These are phyloP conservation scores for Lepidium sativum DNA, from an alignment of 345 rosid genomes.

Conservation along the genomic window DNA sequence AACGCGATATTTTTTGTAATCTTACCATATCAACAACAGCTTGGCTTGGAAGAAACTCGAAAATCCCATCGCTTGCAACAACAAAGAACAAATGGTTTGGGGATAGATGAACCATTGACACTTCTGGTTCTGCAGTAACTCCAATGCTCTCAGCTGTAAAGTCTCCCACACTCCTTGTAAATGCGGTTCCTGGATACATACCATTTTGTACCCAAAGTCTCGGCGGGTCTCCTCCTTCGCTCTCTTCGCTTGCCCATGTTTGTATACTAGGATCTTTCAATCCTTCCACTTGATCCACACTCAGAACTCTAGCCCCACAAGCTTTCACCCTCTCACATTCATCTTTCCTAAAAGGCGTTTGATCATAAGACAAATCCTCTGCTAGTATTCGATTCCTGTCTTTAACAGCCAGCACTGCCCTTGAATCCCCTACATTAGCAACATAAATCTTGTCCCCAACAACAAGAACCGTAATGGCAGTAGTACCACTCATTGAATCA, in stretches of 20 bases:
- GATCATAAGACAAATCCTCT: conserved; percentile 82
- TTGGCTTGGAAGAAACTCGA: conserved; percentile 93
- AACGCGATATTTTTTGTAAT: background rate
- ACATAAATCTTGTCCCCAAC: conserved; percentile 72
- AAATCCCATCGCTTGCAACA: conserved; percentile 95
- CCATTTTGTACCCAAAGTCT: conserved; percentile 92
- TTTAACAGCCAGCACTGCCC: conserved; percentile 80
- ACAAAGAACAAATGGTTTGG: conserved; percentile 72
- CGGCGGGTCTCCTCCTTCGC: conserved; percentile 87
- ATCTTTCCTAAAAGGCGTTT: conserved; percentile 89
- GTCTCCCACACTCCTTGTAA: conserved; percentile 91
- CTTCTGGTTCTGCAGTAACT: conserved; percentile 79
- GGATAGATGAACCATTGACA: conserved; percentile 49
- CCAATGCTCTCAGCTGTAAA: conserved; percentile 79
- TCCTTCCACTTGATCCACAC: conserved; percentile 94
- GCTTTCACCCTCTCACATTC: conserved; percentile 86
- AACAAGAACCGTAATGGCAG: conserved; percentile 87
- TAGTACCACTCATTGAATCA: conserved; percentile 92
- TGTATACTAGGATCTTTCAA: conserved; percentile 78
- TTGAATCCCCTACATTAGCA: conserved; percentile 97
- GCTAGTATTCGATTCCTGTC: conserved; percentile 54
- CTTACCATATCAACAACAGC: conserved; percentile 80
- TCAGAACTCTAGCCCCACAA: conserved; percentile 89
- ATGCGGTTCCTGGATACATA: conserved; percentile 95
- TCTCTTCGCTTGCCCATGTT: conserved; percentile 84